These are phyloP conservation scores for Chimonanthus praecox DNA, from an alignment of 164 flowering plant species.

Conservation along the genomic window DNA sequence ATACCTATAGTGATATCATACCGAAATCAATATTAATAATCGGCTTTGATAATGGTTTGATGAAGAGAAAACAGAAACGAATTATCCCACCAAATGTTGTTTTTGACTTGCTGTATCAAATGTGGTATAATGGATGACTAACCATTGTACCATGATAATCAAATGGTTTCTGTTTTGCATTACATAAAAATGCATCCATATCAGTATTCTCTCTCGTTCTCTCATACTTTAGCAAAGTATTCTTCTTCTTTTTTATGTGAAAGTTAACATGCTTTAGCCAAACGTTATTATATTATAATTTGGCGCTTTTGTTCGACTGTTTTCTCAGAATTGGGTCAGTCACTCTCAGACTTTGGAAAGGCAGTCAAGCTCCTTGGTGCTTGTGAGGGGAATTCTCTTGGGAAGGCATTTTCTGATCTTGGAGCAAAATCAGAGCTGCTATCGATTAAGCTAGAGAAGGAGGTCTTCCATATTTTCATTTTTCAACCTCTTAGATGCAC, in stretches of 20 bases:
- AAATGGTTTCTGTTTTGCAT: background rate
- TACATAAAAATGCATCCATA: background rate
- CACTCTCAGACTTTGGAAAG: constrained; percentile 90
- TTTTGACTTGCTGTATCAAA: background rate
- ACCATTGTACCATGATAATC: background rate
- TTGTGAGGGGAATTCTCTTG: constrained; percentile 80
- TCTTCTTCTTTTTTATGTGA: too few relatives aligned
- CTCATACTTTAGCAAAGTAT: background rate
- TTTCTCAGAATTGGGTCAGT: constrained; percentile 75
- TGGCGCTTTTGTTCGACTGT: background rate
- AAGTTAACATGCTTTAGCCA: background rate
- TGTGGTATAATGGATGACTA: background rate
- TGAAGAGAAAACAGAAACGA: background rate
- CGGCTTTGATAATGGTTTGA: background rate
- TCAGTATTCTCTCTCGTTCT: background rate
- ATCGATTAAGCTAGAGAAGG: constrained; percentile 77
- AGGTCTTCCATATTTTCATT: constrained; percentile 35
- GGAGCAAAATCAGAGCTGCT: constrained; percentile 75
- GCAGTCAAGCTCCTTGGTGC: constrained; percentile 81
- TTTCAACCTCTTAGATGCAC: background rate
- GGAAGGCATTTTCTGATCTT: constrained; percentile 89
- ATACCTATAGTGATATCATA: background rate
- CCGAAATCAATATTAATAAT: too few relatives aligned
- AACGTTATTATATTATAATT: background rate
- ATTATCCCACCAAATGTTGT: background rate